Evolutionary conservation across 1,284 basidiomycete species (phyloP).

Genomic region (Cutaneotrichosporon cavernicola): DNA sequence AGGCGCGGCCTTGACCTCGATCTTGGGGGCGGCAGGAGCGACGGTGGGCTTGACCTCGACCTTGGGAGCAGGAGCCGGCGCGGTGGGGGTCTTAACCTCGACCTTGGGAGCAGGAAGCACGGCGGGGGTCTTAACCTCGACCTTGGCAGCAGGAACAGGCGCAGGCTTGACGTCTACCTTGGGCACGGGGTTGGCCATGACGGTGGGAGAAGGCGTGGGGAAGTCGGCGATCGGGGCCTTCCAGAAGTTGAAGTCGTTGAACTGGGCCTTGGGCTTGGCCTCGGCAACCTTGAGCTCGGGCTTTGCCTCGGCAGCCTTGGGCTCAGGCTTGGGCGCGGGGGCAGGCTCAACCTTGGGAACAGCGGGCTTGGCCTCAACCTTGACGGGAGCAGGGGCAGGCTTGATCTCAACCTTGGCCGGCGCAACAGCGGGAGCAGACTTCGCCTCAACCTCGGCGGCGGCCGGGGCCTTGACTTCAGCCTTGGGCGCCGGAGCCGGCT

Average conservation of each 20-base stretch:
- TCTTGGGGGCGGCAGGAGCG: too few relatives aligned
- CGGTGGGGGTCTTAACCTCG: too few relatives aligned
- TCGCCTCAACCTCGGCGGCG: not conserved
- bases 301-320: not conserved
- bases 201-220: not conserved
- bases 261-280: not conserved
- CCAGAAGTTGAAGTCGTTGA: not conserved
- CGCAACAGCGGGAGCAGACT: too few relatives aligned
- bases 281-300: not conserved
- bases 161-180: not conserved
- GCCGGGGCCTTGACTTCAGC: not conserved
- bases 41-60: too few relatives aligned
- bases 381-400: not conserved
- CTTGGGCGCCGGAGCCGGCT: not conserved
- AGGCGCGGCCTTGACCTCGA: not conserved
- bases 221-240: not conserved
- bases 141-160: not conserved
- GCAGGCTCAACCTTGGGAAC: not conserved
- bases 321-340: not conserved
- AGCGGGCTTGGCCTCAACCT: not conserved
- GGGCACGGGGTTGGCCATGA: not conserved
- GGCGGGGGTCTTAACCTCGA: not conserved
- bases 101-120: not conserved
- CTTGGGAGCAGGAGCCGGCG: too few relatives aligned
- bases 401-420: not conserved